Conservation (phyloP, 2,329 filamentous ascomycete genomes). For the Neofusicoccum ribis region DNA sequence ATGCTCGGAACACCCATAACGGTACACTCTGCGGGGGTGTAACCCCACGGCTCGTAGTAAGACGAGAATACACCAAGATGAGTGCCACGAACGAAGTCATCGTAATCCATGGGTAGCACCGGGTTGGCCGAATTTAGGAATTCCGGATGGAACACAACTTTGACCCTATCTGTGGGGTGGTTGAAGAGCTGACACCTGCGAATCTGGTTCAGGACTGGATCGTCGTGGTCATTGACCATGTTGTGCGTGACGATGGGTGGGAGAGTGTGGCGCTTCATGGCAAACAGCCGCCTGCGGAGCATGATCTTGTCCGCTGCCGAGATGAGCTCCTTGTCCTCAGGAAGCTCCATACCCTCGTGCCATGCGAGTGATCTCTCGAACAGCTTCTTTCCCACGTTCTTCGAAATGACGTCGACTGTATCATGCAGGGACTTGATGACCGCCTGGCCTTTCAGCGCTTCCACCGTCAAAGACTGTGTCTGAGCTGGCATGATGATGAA, state of each 20-base stretch:
- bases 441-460: conserved; percentile 93
- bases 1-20: conserved; percentile 99
- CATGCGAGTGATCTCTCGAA: conserved; percentile 93
- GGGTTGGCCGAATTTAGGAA: conserved; percentile 96
- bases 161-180: conserved; percentile 90
- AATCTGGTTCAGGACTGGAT: conserved; percentile 94
- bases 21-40: conserved; percentile 96
- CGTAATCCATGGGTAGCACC: conserved; percentile 92
- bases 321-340: conserved; percentile 95
- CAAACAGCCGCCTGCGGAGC: conserved; percentile 85
- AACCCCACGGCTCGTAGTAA: conserved; percentile 99
- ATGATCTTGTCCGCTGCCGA: conserved; percentile 89
- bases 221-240: conserved; percentile 91
- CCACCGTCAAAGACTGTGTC: conserved; percentile 90
- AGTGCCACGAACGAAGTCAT: conserved; percentile 96
- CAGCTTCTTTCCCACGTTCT: conserved; percentile 86
- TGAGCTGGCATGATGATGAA: conserved; percentile 99
- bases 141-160: conserved; percentile 96
- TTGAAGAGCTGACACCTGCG: conserved; percentile 97
- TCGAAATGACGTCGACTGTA: conserved; percentile 89
- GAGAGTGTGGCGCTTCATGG: conserved; percentile 88
- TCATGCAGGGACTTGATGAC: conserved; percentile 95
- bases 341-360: conserved; percentile 91
- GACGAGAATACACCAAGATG: conserved; percentile 95
- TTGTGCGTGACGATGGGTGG: conserved; percentile 98